These are phyloP conservation scores for Teratosphaeria zuluensis DNA, from an alignment of 2,329 filamentous ascomycete species.

Conservation along the genomic window DNA sequence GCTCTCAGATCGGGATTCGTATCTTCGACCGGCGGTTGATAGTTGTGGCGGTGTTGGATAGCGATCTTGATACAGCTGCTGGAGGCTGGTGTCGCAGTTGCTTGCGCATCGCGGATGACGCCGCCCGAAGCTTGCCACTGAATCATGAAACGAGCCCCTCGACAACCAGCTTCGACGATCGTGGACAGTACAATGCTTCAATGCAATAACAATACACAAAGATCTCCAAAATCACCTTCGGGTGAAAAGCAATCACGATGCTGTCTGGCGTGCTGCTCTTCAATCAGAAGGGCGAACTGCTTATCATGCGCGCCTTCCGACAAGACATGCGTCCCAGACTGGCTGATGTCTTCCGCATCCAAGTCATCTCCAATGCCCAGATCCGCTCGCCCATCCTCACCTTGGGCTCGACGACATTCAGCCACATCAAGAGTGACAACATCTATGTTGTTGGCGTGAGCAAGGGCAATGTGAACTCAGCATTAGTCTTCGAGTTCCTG, in stretches of 20 bases:
- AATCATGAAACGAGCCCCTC: not conserved
- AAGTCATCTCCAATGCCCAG: constrained; percentile 93
- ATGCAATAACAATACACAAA: not conserved
- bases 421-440: constrained; percentile 98
- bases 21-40: not conserved
- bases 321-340: constrained; percentile 96
- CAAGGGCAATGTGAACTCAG: constrained; percentile 98
- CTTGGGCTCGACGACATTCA: constrained; percentile 94
- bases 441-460: constrained; percentile 96
- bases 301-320: constrained; percentile 97
- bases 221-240: constrained; percentile 4
- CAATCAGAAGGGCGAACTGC: constrained; percentile 99
- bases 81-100: not conserved
- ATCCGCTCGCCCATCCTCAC: constrained; percentile 96
- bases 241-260: constrained; percentile 50
- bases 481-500: constrained; percentile 94
- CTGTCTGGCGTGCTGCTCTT: constrained; percentile 95
- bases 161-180: not conserved
- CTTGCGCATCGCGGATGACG: not conserved
- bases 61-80: not conserved
- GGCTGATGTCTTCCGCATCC: constrained; percentile 98
- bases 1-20: not conserved
- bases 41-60: not conserved
- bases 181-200: not conserved
- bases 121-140: not conserved